A percentile compares a stretch with the other conserved stretches of the same genome.
Conservation (phyloP, 2,329 filamentous ascomycete genomes). For the Colletotrichum magnum region DNA sequence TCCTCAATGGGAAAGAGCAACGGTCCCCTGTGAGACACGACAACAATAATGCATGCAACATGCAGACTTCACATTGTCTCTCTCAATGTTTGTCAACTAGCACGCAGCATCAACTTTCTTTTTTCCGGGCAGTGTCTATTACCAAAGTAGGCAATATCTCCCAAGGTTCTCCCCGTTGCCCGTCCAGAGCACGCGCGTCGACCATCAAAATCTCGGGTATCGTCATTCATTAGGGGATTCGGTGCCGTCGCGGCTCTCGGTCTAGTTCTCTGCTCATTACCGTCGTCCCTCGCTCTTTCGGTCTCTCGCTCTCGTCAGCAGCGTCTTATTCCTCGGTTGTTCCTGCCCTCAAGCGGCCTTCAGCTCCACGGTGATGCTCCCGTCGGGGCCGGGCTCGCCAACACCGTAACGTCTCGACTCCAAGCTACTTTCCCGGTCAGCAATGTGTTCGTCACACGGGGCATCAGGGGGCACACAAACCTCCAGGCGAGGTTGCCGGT, state of each 20-base stretch:
- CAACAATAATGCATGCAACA: conserved; percentile 11
- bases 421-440: conserved; percentile 26
- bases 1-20: background rate
- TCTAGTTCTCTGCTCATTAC: conserved; percentile 15
- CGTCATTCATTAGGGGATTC: conserved; percentile 28
- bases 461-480: background rate
- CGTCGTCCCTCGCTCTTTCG: background rate
- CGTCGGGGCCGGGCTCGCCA: conserved; percentile 24
- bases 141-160: background rate
- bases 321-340: no score
- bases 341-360: background rate
- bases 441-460: background rate
- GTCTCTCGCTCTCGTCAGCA: no score
- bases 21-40: conserved; percentile 20
- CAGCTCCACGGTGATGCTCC: conserved; percentile 28
- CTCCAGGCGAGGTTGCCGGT: conserved; percentile 39
- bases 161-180: conserved; percentile 10
- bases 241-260: conserved; percentile 10
- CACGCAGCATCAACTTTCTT: conserved; percentile 32
- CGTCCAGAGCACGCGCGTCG: background rate
- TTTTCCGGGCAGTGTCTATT: background rate
- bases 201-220: conserved; percentile 22
- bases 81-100: background rate
- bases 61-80: conserved; percentile 1
- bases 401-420: conserved; percentile 27